phyloP scores from a whole-genome alignment of 352 stramenopile genomes.

The Phytophthora sp. region DNA sequence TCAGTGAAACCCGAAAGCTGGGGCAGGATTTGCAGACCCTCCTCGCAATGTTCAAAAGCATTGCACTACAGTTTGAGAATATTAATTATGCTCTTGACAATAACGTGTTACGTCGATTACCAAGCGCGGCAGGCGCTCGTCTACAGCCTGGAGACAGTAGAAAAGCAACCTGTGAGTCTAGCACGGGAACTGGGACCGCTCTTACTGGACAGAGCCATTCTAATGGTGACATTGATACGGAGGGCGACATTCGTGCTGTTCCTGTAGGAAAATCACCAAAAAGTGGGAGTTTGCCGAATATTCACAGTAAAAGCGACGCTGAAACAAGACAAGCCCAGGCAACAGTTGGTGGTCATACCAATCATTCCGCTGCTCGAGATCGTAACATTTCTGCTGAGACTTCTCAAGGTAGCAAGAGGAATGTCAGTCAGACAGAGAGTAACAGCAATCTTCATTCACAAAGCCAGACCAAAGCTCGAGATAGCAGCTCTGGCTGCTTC shows the following conservation, averaged over 20 bases:
- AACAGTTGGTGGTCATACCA: background rate
- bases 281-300: background rate
- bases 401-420: background rate
- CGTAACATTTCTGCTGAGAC: slow-evolving; percentile 5
- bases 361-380: too few relatives aligned
- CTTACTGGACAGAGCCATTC: background rate
- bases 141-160: background rate
- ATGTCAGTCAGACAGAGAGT: background rate
- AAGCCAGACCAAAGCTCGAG: slow-evolving; percentile 2
- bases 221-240: background rate
- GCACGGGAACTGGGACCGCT: too few relatives aligned
- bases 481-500: background rate
- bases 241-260: background rate
- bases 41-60: slow-evolving; percentile 62
- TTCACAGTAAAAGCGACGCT: slow-evolving; percentile 7
- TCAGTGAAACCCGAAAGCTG: slow-evolving; percentile 53
- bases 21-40: slow-evolving; percentile 63
- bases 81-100: slow-evolving; percentile 52
- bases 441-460: background rate
- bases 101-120: slow-evolving; percentile 34
- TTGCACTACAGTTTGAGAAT: slow-evolving; percentile 63
- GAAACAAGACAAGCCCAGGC: background rate
- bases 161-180: background rate
- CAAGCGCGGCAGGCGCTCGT: slow-evolving; percentile 7
- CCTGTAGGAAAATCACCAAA: background rate